phyloP scores from a whole-genome alignment of 306 rosid genomes.

The Quercus engelmannii region DNA sequence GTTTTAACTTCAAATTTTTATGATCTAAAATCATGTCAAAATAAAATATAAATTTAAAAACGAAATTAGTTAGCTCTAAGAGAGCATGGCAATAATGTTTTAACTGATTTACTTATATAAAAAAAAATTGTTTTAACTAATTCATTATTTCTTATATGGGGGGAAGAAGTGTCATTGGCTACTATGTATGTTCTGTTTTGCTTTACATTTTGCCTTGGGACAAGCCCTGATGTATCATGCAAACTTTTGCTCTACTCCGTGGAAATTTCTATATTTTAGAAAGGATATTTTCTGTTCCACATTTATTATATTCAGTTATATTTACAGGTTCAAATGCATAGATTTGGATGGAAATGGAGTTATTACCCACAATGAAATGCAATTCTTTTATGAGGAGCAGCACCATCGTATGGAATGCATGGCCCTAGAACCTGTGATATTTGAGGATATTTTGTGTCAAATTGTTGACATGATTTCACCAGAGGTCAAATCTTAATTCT shows the following conservation, averaged over 20 bases:
- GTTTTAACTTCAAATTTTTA: too few relatives aligned
- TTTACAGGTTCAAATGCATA: constrained; percentile 90
- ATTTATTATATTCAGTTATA: constrained; percentile 26
- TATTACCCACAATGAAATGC: constrained; percentile 83
- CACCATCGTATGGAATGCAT: constrained; percentile 99
- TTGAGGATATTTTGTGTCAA: constrained; percentile 98
- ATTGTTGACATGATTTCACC: constrained; percentile 94
- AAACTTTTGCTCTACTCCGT: neutral
- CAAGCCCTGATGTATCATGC: neutral
- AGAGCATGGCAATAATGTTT: too few relatives aligned
- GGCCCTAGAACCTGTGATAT: constrained; percentile 99
- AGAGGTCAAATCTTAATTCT: constrained; percentile 52
- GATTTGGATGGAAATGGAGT: constrained; percentile 97
- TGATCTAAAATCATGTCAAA: too few relatives aligned
- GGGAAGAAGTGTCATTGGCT: neutral
- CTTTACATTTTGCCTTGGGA: neutral
- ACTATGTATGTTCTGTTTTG: neutral
- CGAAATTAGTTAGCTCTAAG: too few relatives aligned
- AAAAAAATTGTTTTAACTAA: too few relatives aligned
- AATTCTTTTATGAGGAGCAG: constrained; percentile 98
- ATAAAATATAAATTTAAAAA: too few relatives aligned
- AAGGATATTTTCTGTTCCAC: neutral
- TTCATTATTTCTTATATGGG: too few relatives aligned
- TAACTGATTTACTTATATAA: too few relatives aligned
- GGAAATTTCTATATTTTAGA: neutral